phyloP scores from a whole-genome alignment of 768 basidiomycete species.

The Leccinum uliginosum region DNA sequence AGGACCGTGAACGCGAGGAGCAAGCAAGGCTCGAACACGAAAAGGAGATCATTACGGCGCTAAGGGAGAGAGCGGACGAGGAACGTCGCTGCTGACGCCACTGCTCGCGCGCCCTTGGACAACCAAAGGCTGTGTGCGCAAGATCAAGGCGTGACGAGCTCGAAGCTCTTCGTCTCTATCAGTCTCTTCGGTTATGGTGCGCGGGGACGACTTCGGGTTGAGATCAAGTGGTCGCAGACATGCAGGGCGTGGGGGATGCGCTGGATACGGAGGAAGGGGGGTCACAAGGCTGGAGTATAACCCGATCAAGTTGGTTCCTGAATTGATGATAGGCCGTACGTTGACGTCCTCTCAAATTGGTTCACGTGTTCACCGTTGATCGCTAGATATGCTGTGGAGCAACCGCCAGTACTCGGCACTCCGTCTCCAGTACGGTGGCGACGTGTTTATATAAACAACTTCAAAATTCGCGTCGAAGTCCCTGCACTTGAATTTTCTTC shows the following conservation, averaged over 20 bases:
- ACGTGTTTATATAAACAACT: constrained; percentile 87
- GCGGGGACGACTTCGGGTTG: constrained; percentile 53
- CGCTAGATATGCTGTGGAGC: constrained; percentile 87
- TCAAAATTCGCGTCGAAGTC: constrained; percentile 86
- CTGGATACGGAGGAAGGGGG: constrained; percentile 42
- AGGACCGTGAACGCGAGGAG: too few species aligned
- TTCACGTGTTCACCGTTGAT: neutral
- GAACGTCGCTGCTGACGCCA: too few species aligned
- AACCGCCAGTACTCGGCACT: constrained; percentile 95
- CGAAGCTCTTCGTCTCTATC: neutral
- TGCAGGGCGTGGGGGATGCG: constrained; percentile 41
- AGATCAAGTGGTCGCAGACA: constrained; percentile 40
- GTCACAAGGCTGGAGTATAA: constrained; percentile 97
- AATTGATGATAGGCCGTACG: constrained; percentile 98
- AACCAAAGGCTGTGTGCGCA: too few species aligned
- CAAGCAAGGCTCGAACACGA: too few species aligned
- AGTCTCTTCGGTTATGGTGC: constrained; percentile 31
- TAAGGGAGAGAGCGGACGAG: too few species aligned
- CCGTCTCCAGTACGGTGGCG: constrained; percentile 99
- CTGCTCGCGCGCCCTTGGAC: too few species aligned
- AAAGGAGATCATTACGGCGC: too few species aligned
- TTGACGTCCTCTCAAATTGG: constrained; percentile 9
- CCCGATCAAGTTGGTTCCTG: constrained; percentile 95
- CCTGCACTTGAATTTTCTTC: constrained; percentile 78
- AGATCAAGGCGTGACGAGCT: too few species aligned